These are phyloP conservation scores for Meira miltonrushii DNA, from an alignment of 1,284 basidiomycete genomes.

Conservation along the genomic window DNA sequence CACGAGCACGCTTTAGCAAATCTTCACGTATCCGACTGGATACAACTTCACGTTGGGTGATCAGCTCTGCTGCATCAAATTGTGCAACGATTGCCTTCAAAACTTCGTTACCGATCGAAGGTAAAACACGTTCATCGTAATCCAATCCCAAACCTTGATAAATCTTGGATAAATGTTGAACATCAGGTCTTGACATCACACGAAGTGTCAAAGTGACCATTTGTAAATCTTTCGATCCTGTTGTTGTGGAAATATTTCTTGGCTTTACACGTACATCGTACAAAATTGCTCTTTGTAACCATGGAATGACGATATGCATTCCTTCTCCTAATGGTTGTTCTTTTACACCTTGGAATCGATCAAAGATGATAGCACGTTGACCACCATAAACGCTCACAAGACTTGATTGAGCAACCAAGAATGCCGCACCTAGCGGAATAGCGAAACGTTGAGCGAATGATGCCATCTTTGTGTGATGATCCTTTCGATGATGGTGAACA, in stretches of 20 bases:
- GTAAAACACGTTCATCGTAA: conserved; percentile 82
- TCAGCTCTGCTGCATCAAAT: conserved; percentile 96
- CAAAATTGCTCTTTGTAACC: conserved; percentile 82
- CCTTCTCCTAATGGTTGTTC: conserved; percentile 60
- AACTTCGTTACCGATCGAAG: conserved; percentile 84
- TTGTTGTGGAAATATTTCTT: conserved; percentile 91
- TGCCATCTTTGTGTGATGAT: background rate
- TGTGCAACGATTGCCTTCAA: conserved; percentile 92
- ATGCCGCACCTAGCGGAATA: conserved; percentile 50
- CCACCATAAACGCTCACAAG: conserved; percentile 58
- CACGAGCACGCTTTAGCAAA: conserved; percentile 82
- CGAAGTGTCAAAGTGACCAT: conserved; percentile 90
- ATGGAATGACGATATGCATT: conserved; percentile 94
- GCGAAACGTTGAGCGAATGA: conserved; percentile 13
- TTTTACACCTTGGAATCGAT: conserved; percentile 84
- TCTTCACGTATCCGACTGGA: conserved; percentile 91
- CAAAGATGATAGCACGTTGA: conserved; percentile 95
- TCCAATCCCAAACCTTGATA: conserved; percentile 91
- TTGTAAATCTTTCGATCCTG: conserved; percentile 90
- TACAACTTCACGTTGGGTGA: conserved; percentile 63
- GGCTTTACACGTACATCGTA: conserved; percentile 98
- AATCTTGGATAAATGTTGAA: conserved; percentile 80
- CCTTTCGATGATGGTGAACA: background rate
- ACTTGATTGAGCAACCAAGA: conserved; percentile 51
- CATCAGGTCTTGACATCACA: conserved; percentile 88